These are phyloP conservation scores for Mycena epipterygia DNA, from an alignment of 768 basidiomycete genomes.

Conservation along the genomic window DNA sequence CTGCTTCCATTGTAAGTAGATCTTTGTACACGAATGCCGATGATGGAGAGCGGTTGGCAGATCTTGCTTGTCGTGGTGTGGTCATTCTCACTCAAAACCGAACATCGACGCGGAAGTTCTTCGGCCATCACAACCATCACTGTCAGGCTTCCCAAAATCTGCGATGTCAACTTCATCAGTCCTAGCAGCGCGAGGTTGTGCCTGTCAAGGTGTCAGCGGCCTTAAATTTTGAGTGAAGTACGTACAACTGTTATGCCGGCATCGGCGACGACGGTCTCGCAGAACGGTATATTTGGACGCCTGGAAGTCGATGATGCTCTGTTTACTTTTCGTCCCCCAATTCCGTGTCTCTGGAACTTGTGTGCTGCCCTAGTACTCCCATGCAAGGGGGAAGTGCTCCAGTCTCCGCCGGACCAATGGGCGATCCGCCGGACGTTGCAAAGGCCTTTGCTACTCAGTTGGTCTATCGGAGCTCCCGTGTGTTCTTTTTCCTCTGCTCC, in stretches of 20 bases:
- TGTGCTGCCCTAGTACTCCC: not conserved
- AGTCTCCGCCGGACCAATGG: not conserved
- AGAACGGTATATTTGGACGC: not conserved
- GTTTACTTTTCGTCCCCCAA: not conserved
- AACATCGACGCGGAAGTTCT: no score
- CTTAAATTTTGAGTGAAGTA: not conserved
- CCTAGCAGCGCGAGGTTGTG: not conserved
- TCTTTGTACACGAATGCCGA: no score
- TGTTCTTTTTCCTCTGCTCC: conserved; percentile 5
- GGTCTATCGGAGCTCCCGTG: conserved; percentile 24
- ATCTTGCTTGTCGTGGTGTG: no score
- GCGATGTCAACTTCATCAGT: not conserved
- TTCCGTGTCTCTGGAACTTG: not conserved
- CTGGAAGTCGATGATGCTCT: not conserved
- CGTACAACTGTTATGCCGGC: no score
- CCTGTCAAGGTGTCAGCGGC: not conserved
- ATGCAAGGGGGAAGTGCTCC: conserved; percentile 13
- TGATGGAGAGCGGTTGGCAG: no score
- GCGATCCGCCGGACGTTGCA: not conserved
- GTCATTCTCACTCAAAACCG: no score
- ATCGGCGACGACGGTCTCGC: not conserved
- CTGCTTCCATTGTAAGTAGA: no score
- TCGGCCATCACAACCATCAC: no score
- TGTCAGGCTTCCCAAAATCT: not conserved
- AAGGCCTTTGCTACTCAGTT: conserved; percentile 21